Evolutionary conservation across 768 basidiomycete species (phyloP), one percentile per base, ranked within the genome.

Genomic region (Pluteus cervinus): DNA sequence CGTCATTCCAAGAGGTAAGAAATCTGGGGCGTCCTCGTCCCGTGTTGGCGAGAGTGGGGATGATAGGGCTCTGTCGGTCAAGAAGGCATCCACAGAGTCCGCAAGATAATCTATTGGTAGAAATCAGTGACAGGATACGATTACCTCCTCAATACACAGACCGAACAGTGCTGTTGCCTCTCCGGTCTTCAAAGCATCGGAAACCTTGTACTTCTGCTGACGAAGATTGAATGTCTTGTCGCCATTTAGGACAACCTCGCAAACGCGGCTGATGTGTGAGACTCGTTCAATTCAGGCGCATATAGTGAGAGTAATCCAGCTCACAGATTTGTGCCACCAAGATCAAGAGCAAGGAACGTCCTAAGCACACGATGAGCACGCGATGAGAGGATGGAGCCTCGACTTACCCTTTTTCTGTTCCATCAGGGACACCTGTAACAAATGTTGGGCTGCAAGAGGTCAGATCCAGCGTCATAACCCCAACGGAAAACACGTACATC

Each of bases 131-230:
- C 26, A 14, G 29, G 28, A 34, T 40, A 26, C 16, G 28, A 28
- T 30, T 15, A 24, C 28, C 29, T 11, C 5, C 26, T 14, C 9
- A 15, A 33, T 12, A 23, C 38, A 24, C 42, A 49, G 62, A 93
- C 92, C 89, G 53, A 99, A 98, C 34, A 99, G 67, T 3, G 74
- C 75, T 1, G 72, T 70, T 1, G 84, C 94, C 54, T 97, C 90
- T 25, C 96, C 96, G 2, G 87, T 82, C 65, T 99, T 99, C 39
- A 98, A 73, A 8, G 79, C 65, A 21, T 96, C 89, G 3, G 94
- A 96, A 10, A 99, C 91, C 56, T 84, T 89, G 68, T 92, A 99
- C 58, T 98, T 98, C 55, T 97, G 87, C 62, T 97, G 93, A 46
- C 83, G 81, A 41, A 99, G 71, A 30, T 71, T 74, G 63, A 98